phyloP scores from a whole-genome alignment of 2,329 filamentous ascomycete genomes.

The Neopestalotiopsis clavispora region DNA sequence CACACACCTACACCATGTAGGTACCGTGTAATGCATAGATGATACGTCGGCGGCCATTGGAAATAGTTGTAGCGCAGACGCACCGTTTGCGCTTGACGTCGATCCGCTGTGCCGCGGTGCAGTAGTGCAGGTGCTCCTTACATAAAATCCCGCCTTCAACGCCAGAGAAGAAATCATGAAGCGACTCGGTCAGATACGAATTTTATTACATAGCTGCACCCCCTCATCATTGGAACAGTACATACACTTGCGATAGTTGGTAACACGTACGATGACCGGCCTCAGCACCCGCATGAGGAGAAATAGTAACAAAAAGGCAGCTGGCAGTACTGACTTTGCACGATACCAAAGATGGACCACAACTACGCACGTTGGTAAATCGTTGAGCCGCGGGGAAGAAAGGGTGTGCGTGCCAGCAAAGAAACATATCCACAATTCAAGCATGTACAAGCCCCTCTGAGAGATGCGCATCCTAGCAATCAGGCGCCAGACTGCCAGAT shows the following conservation, averaged over 20 bases:
- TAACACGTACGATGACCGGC: neutral
- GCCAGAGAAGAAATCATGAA: neutral
- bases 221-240: neutral
- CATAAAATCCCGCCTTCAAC: no score
- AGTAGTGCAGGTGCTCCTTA: neutral
- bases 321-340: neutral
- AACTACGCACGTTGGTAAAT: neutral
- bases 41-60: neutral
- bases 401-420: neutral
- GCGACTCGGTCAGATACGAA: neutral
- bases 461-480: neutral
- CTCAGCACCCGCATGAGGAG: neutral
- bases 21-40: no score
- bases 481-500: no score
- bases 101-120: neutral
- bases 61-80: neutral
- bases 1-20: no score
- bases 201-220: neutral
- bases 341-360: no score
- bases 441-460: slow-evolving; percentile 1
- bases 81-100: neutral
- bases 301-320: neutral
- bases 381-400: neutral
- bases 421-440: slow-evolving; percentile 8
- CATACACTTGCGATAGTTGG: neutral